Conservation (phyloP, 1,139 yeast species). For the Yueomyces sp. region DNA sequence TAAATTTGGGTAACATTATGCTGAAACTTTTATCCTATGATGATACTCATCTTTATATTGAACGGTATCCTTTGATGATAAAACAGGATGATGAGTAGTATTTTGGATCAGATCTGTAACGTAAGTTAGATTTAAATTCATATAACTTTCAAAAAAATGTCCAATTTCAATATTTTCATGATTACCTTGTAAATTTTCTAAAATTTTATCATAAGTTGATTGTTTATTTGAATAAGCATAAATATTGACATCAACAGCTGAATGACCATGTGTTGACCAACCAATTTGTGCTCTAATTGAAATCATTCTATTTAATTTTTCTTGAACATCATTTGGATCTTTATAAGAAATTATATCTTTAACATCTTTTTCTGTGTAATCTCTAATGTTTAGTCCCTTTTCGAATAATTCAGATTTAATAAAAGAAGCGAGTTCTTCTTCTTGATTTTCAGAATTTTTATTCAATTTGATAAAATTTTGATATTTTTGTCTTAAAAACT, state of each 20-base stretch:
- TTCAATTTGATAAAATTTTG: conserved; percentile 20
- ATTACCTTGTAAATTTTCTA: conserved; percentile 51
- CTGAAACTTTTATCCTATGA: neutral
- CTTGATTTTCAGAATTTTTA: conserved; percentile 19
- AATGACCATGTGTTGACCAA: conserved; percentile 84
- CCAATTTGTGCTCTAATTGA: conserved; percentile 65
- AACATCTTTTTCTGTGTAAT: conserved; percentile 40
- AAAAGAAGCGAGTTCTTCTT: conserved; percentile 22
- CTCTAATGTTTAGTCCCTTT: conserved; percentile 46
- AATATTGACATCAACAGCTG: conserved; percentile 81
- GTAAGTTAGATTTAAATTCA: conserved; percentile 39
- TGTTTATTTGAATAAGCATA: conserved; percentile 55
- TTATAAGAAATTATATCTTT: conserved; percentile 19
- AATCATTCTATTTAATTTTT: conserved; percentile 45
- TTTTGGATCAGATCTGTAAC: conserved; percentile 38
- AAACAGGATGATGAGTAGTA: conserved; percentile 32
- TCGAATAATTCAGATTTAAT: conserved; percentile 39
- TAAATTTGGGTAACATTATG: neutral
- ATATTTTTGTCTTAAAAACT: conserved; percentile 37
- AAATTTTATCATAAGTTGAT: conserved; percentile 29
- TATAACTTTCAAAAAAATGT: conserved; percentile 44
- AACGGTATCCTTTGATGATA: neutral
- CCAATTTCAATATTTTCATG: conserved; percentile 83
- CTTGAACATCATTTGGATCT: conserved; percentile 21
- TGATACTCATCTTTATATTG: neutral